Evolutionary conservation across 768 basidiomycete species (phyloP).

Genomic region (Russula sp.): DNA sequence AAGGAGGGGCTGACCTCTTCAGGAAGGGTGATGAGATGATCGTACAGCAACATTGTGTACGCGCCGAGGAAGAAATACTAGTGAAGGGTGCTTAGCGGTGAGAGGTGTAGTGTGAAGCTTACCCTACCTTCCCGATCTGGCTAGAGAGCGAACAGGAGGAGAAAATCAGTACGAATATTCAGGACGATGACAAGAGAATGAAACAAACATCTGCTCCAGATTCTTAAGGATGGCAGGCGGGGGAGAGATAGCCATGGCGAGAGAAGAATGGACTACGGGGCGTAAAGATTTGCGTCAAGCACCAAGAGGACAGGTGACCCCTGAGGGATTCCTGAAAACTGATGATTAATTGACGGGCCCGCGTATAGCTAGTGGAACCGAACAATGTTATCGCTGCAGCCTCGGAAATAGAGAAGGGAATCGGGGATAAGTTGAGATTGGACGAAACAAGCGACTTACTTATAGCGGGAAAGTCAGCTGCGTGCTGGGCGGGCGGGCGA

Average conservation of each 20-base stretch:
- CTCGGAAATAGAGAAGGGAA: neutral
- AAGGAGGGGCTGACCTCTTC: constrained; percentile 10
- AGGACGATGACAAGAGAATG: neutral
- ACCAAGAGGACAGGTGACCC: neutral
- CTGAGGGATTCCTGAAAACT: too few species aligned
- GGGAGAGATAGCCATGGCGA: neutral
- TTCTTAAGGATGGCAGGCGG: neutral
- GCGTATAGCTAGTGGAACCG: too few species aligned
- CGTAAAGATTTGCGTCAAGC: neutral
- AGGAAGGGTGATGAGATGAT: constrained; percentile 19
- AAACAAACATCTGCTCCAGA: constrained; percentile 20
- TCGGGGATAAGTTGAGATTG: neutral
- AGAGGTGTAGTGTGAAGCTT: neutral
- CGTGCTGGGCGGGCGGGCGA: neutral
- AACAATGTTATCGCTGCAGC: neutral
- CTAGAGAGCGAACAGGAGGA: neutral
- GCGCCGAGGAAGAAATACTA: constrained; percentile 22
- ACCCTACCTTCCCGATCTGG: constrained; percentile 19
- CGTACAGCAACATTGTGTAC: constrained; percentile 20
- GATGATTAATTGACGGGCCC: neutral
- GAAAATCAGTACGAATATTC: constrained; percentile 1
- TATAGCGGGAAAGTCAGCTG: neutral
- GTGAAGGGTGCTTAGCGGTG: neutral
- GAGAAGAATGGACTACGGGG: neutral
- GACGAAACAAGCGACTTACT: neutral